Evolutionary conservation across 352 stramenopile species (phyloP).

Genomic region (Achlya hypogyna): DNA sequence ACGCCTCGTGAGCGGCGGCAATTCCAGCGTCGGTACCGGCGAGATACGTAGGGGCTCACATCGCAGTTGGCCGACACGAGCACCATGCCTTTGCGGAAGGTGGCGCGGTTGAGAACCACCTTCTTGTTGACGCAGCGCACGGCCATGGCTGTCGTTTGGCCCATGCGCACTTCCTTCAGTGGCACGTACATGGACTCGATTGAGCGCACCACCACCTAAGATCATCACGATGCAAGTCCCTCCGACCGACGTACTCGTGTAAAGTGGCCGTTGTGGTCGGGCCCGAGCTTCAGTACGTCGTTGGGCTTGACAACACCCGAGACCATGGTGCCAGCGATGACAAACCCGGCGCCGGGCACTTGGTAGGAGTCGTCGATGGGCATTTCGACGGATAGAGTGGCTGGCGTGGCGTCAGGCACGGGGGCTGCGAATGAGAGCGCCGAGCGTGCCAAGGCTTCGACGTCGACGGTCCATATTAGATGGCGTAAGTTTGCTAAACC

Average conservation of each 20-base stretch:
- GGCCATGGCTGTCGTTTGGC: conserved; percentile 78
- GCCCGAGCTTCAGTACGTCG: conserved; percentile 82
- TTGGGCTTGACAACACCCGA: conserved; percentile 84
- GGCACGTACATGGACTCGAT: conserved; percentile 88
- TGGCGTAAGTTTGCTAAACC: conserved; percentile 57
- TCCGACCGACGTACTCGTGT: conserved; percentile 38
- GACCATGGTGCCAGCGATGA: conserved; percentile 91
- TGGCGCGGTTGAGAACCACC: conserved; percentile 61
- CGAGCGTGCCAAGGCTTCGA: conserved; percentile 38
- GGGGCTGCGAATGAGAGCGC: conserved; percentile 40
- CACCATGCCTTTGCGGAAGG: conserved; percentile 91
- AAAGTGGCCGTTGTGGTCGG: conserved; percentile 84
- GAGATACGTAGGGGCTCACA: conserved; percentile 60
- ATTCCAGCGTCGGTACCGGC: too few relatives aligned
- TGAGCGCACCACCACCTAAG: conserved; percentile 49
- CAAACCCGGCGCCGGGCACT: conserved; percentile 91
- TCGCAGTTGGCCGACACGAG: conserved; percentile 76
- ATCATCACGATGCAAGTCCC: too few relatives aligned
- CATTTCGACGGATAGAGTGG: conserved; percentile 52
- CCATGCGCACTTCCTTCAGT: conserved; percentile 77
- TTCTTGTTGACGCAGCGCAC: conserved; percentile 87
- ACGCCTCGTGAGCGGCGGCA: conserved; percentile 4
- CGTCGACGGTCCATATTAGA: conserved; percentile 60
- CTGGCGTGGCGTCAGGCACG: not conserved
- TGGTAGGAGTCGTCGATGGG: conserved; percentile 84